These are phyloP conservation scores for Obelidium mucronatum DNA, from an alignment of 192 early-diverging fungal genomes.

Conservation along the genomic window DNA sequence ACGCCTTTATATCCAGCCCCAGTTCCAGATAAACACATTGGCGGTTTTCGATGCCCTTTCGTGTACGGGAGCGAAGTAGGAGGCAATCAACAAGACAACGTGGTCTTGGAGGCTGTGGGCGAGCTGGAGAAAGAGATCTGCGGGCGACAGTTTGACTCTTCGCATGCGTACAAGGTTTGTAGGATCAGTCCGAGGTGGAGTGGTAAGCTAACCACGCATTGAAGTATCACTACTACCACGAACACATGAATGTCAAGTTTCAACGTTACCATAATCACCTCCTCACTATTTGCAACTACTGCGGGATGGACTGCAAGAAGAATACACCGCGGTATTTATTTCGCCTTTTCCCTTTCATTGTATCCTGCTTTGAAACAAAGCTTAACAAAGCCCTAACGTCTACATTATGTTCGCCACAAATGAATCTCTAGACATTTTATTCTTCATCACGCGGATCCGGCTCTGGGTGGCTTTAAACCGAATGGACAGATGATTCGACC, in stretches of 20 bases:
- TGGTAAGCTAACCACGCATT: neutral
- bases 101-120: too few species aligned
- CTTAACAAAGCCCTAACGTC: neutral
- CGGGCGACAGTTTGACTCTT: slow-evolving; percentile 2
- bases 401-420: neutral
- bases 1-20: slow-evolving; percentile 8
- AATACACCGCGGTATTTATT: slow-evolving; percentile 2
- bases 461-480: slow-evolving; percentile 13
- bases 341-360: neutral
- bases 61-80: neutral
- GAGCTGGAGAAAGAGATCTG: neutral
- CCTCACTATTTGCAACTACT: slow-evolving; percentile 7
- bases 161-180: slow-evolving; percentile 15
- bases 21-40: neutral
- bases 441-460: slow-evolving; percentile 15
- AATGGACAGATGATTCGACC: slow-evolving; percentile 9
- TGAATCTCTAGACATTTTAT: slow-evolving; percentile 27
- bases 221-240: slow-evolving; percentile 19
- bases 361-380: neutral
- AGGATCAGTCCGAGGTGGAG: neutral
- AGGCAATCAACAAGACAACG: too few species aligned
- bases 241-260: slow-evolving; percentile 4
- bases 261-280: slow-evolving; percentile 11
- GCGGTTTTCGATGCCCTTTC: slow-evolving; percentile 14
- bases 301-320: slow-evolving; percentile 12